Conservation (phyloP, 129 eudicot genomes). For the Centella asiatica region DNA sequence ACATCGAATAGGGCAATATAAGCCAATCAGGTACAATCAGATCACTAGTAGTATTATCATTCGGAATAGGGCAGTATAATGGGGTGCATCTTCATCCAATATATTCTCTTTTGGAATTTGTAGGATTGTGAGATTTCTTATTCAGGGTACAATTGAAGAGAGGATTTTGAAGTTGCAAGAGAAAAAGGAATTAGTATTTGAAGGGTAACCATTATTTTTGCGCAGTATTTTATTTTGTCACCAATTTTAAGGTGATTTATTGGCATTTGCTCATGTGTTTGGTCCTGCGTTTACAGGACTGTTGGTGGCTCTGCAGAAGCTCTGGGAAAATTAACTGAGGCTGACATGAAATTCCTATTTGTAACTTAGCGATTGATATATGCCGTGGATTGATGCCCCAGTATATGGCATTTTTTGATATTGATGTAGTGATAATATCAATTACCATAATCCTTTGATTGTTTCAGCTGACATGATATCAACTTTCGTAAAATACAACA, state of each 20-base stretch:
- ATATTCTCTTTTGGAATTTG: slow-evolving; percentile 4
- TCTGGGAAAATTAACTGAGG: slow-evolving; percentile 62
- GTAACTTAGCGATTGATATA: slow-evolving; percentile 18
- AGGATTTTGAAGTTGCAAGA: slow-evolving; percentile 88
- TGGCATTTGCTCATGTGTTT: neutral
- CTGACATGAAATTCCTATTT: slow-evolving; percentile 75
- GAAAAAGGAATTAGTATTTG: slow-evolving; percentile 82
- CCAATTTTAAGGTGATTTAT: neutral
- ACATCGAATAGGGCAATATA: slow-evolving; percentile 87
- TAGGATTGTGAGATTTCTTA: slow-evolving; percentile 84
- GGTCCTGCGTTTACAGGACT: slow-evolving; percentile 41
- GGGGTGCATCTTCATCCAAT: neutral
- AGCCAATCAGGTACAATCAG: slow-evolving; percentile 58
- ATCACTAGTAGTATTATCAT: too few species aligned
- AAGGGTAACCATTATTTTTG: slow-evolving; percentile 54
- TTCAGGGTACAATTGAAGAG: slow-evolving; percentile 84
- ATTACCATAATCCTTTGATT: too few species aligned
- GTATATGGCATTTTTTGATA: neutral
- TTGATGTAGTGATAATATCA: too few species aligned
- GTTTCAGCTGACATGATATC: too few species aligned
- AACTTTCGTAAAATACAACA: too few species aligned
- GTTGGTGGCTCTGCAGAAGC: slow-evolving; percentile 80
- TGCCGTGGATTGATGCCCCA: neutral
- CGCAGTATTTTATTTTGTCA: neutral
- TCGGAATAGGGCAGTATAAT: too few species aligned